Evolutionary conservation across 2,329 filamentous ascomycete species (phyloP), one percentile per base, ranked within the genome.

Genomic region (Fusarium sp.): DNA sequence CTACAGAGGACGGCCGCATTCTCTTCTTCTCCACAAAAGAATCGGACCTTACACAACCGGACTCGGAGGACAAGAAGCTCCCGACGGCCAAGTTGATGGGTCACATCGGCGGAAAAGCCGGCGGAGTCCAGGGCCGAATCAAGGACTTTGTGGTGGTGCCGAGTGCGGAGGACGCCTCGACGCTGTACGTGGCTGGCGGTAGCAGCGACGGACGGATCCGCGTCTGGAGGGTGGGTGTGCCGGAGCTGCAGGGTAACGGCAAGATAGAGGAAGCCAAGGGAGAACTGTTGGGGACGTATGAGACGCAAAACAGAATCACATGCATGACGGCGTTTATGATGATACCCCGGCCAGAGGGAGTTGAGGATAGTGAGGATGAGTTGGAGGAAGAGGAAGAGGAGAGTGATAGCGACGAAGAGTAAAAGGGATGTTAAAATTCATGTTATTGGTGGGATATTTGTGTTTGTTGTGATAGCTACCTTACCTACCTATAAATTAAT

Each of bases 1-100:
- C 94, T 3, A 98, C 96, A 0, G 96, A 98, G 79, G 95, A 98
- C 78, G 96, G 96, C 2, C 87, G 93, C 56, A 87, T 98, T 38
- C 78, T 97, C 55, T 93, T 98, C 80, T 97, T 93, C 80, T 91
- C 92, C 40, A 94, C 93, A 4, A 86, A 84, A 50, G 79, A 81
- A 1, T 82, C 83, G 13, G 84, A 88, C 67, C 75, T 89, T 9
- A 77, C 78, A 42, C 80, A 75, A 26, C 68, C 74, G 14, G 76
- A 84, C 33, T 70, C 60, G 33, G 61, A 63, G 27, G 64, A 69
- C 50, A 73, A 65, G 67, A 75, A 78, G 68, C 81, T 90, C 49
- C 83, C 87, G 10, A 85, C 89, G 23, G 92, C 92, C 41, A 88
- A 89, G 75, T 85, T 92, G 20, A 78, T 96, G 15, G 93, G 90